phyloP scores from a whole-genome alignment of 1,139 yeast species.

The Yamadazyma pseudoaaseri region DNA sequence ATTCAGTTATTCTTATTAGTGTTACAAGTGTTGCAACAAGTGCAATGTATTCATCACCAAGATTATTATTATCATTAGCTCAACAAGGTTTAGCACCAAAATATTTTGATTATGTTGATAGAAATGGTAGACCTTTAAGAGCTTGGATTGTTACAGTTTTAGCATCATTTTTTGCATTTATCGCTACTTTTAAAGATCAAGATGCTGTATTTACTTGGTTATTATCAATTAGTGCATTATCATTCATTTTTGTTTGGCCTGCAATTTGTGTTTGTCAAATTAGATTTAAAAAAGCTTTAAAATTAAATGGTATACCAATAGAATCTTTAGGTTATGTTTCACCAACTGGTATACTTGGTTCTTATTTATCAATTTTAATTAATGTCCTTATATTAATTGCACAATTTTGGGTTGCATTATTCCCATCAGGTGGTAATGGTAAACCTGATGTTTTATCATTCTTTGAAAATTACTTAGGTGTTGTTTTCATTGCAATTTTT shows the following conservation, averaged over 20 bases:
- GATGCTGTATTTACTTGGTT: constrained; percentile 45
- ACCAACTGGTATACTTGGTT: constrained; percentile 42
- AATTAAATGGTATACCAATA: constrained; percentile 31
- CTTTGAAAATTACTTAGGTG: constrained; percentile 38
- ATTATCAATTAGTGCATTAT: constrained; percentile 43
- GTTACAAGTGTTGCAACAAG: constrained; percentile 48
- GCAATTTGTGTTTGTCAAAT: constrained; percentile 42
- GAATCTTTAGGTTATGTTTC: constrained; percentile 40
- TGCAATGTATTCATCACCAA: constrained; percentile 43
- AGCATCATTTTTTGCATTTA: constrained; percentile 30
- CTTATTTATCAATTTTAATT: constrained; percentile 34
- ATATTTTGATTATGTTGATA: constrained; percentile 42
- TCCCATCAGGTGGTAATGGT: constrained; percentile 32
- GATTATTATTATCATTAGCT: constrained; percentile 44
- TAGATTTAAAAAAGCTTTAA: constrained; percentile 43
- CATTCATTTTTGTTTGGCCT: constrained; percentile 44
- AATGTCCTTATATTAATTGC: constrained; percentile 37
- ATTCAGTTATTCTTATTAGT: constrained; percentile 42
- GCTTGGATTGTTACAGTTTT: constrained; percentile 34
- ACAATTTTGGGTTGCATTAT: constrained; percentile 44
- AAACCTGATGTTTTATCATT: constrained; percentile 33
- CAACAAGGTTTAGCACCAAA: constrained; percentile 45
- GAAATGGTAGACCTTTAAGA: constrained; percentile 43
- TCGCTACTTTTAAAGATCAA: constrained; percentile 41
- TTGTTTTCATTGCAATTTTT: constrained; percentile 30